A percentile compares a stretch with the other conserved stretches of the same genome.
Evolutionary conservation across 1,139 yeast genomes (phyloP).

Genomic region (Blastobotrys arbuscula): DNA sequence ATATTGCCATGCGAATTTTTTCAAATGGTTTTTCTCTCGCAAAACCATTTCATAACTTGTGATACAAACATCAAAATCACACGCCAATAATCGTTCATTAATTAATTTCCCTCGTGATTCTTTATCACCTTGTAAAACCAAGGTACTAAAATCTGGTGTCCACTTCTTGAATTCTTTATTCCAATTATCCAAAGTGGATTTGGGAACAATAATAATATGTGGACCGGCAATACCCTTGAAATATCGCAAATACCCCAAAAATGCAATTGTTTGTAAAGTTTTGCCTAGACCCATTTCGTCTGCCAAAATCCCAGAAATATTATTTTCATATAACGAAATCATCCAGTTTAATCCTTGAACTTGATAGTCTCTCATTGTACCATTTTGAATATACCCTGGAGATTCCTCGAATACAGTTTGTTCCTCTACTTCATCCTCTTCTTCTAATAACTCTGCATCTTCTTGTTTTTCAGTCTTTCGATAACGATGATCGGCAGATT

Average conservation of each 20-base stretch:
- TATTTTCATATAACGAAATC: slow-evolving; percentile 74
- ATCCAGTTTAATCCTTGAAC: slow-evolving; percentile 93
- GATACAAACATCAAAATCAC: slow-evolving; percentile 81
- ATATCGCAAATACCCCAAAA: slow-evolving; percentile 80
- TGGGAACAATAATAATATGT: slow-evolving; percentile 86
- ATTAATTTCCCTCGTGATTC: slow-evolving; percentile 64
- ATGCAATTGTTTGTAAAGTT: slow-evolving; percentile 88
- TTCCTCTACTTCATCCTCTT: slow-evolving; percentile 46
- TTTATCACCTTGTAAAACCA: slow-evolving; percentile 83
- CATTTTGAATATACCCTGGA: slow-evolving; percentile 59
- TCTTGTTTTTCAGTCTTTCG: slow-evolving; percentile 87
- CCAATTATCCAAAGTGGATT: slow-evolving; percentile 95
- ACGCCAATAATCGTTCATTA: slow-evolving; percentile 52
- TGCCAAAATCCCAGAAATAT: slow-evolving; percentile 85
- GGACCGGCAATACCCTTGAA: slow-evolving; percentile 82
- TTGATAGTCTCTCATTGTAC: slow-evolving; percentile 77
- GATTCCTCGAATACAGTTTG: slow-evolving; percentile 64
- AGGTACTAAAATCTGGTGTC: slow-evolving; percentile 92
- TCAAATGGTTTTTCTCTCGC: slow-evolving; percentile 73
- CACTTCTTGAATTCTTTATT: slow-evolving; percentile 85
- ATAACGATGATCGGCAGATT: slow-evolving; percentile 24
- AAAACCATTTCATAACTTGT: slow-evolving; percentile 93
- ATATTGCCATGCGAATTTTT: slow-evolving; percentile 88
- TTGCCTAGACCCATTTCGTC: slow-evolving; percentile 99
- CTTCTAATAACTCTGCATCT: slow-evolving; percentile 78